Conservation (phyloP, 208 protist species). For the Acanthamoeba royreba region DNA sequence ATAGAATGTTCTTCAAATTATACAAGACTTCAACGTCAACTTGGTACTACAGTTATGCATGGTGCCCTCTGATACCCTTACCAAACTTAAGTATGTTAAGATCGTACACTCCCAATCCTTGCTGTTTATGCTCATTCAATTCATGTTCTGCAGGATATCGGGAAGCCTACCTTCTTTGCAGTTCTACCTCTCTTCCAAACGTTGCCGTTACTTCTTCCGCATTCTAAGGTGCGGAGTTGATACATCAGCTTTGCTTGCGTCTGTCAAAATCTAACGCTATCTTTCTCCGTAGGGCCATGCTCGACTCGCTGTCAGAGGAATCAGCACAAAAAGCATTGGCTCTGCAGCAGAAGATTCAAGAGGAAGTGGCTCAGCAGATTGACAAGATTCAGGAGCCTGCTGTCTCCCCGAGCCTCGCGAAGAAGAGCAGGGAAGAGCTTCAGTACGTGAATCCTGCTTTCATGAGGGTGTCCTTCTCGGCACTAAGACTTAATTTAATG, state of each 20-base stretch:
- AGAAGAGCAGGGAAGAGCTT: background rate
- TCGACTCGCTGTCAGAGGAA: background rate
- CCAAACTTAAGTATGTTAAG: conserved; percentile 9
- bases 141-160: background rate
- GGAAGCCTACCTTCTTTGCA: background rate
- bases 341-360: background rate
- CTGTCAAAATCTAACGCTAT: background rate
- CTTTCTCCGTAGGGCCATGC: background rate
- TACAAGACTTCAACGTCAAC: conserved; percentile 19
- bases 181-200: background rate
- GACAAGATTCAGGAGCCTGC: background rate
- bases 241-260: background rate
- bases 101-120: background rate
- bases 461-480: too few relatives aligned
- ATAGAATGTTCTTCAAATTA: conserved; percentile 4
- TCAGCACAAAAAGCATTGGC: background rate
- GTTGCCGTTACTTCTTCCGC: conserved; percentile 17
- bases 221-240: background rate
- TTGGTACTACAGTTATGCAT: background rate
- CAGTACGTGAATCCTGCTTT: background rate
- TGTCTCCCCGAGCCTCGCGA: background rate
- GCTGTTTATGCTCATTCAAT: background rate
- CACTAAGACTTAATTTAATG: too few relatives aligned
- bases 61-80: background rate
- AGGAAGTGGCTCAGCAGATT: background rate